A percentile compares a stretch with the other conserved stretches of the same genome.
phyloP scores from a whole-genome alignment of 164 flowering plant species.

The Chimonanthus praecox region DNA sequence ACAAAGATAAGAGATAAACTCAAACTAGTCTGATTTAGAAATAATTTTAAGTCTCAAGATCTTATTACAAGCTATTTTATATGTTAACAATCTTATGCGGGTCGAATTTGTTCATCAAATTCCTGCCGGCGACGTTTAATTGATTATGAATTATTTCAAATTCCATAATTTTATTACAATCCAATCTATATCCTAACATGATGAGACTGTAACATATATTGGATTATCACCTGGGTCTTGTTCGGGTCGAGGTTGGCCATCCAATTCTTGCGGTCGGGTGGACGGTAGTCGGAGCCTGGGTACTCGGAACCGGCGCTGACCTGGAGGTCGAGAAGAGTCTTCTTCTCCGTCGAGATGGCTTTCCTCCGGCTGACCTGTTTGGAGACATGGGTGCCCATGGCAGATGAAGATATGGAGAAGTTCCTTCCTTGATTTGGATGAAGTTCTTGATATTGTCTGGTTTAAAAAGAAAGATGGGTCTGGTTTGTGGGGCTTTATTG shows the following conservation, averaged over 20 bases:
- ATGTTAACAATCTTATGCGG: too few species aligned
- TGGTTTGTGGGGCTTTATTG: too few species aligned
- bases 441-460: not conserved
- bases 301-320: constrained; percentile 36
- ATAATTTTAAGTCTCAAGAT: too few species aligned
- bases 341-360: constrained; percentile 50
- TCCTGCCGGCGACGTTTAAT: too few species aligned
- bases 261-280: constrained; percentile 74
- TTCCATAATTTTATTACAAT: too few species aligned
- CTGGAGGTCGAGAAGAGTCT: constrained; percentile 39
- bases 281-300: constrained; percentile 62
- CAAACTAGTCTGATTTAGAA: too few species aligned
- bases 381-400: constrained; percentile 66
- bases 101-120: too few species aligned
- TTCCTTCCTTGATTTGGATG: not conserved
- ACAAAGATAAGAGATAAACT: too few species aligned
- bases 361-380: constrained; percentile 58
- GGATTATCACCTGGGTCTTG: constrained; percentile 17
- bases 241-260: constrained; percentile 58
- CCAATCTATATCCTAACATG: too few species aligned
- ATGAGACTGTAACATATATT: too few species aligned
- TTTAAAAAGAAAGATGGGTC: not conserved
- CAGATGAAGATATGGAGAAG: not conserved
- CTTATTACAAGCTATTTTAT: too few species aligned
- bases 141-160: too few species aligned